These are phyloP conservation scores for Fusarium vanettenii DNA, from an alignment of 2,329 filamentous ascomycete species.

Conservation along the genomic window DNA sequence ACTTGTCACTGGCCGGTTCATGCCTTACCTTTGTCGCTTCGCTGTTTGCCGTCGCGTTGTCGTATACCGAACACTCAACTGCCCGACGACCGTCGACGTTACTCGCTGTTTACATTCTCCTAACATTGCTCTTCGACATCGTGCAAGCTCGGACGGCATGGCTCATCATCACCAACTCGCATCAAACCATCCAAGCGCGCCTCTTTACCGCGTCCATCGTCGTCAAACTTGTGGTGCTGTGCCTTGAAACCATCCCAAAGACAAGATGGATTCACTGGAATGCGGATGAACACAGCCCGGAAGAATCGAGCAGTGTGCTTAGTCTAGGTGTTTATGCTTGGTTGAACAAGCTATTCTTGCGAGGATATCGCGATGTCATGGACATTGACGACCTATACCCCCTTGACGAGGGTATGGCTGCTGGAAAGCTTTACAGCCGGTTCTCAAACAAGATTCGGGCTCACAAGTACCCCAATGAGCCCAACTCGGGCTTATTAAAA, in stretches of 20 bases:
- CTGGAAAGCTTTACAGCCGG: constrained; percentile 28
- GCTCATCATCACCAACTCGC: constrained; percentile 43
- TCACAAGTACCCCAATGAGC: constrained; percentile 38
- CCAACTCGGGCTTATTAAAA: constrained; percentile 45
- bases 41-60: constrained; percentile 45
- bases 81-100: constrained; percentile 56
- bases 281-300: constrained; percentile 52
- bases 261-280: constrained; percentile 53
- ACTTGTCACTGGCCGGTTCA: constrained; percentile 43
- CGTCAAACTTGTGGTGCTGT: constrained; percentile 49
- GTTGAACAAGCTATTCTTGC: constrained; percentile 49
- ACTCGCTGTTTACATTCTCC: constrained; percentile 53
- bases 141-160: constrained; percentile 57
- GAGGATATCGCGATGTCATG: constrained; percentile 51
- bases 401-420: constrained; percentile 46
- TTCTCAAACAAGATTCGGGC: constrained; percentile 35
- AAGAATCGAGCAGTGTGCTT: constrained; percentile 49
- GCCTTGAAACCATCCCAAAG: constrained; percentile 55
- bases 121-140: constrained; percentile 58
- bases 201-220: constrained; percentile 51
- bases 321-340: constrained; percentile 50
- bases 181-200: constrained; percentile 37
- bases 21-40: constrained; percentile 43
- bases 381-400: constrained; percentile 49
- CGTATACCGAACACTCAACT: constrained; percentile 51